These are phyloP conservation scores for Pythium biforme DNA, from an alignment of 352 stramenopile genomes.

Conservation along the genomic window DNA sequence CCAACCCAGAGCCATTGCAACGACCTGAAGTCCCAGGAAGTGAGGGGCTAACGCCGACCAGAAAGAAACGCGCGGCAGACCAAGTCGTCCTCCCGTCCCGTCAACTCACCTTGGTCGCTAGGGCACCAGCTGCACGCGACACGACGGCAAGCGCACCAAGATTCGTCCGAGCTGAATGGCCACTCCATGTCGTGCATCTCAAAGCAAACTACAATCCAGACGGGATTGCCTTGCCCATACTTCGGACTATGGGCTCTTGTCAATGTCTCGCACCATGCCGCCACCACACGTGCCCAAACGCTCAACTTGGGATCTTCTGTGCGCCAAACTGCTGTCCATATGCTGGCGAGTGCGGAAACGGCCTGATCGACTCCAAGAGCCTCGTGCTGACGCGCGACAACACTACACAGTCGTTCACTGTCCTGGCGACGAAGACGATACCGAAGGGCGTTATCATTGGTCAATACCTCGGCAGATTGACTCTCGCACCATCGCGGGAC, in stretches of 20 bases:
- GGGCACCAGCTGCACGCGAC: too few species aligned
- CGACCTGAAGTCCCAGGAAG: too few species aligned
- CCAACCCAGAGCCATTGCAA: too few species aligned
- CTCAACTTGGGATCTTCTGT: not conserved
- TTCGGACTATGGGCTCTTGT: not conserved
- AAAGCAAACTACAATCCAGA: not conserved
- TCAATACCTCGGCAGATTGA: too few species aligned
- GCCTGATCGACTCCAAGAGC: not conserved
- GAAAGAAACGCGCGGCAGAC: too few species aligned
- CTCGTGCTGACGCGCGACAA: not conserved
- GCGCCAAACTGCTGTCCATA: not conserved
- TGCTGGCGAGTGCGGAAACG: not conserved
- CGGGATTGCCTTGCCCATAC: not conserved
- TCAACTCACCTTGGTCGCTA: too few species aligned
- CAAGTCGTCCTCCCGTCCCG: too few species aligned
- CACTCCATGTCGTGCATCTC: not conserved
- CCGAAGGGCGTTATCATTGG: not conserved
- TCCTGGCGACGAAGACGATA: not conserved
- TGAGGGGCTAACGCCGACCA: too few species aligned
- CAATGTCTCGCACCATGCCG: not conserved
- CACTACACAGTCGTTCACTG: not conserved
- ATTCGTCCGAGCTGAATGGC: not conserved
- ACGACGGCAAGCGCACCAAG: too few species aligned
- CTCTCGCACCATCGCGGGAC: too few species aligned
- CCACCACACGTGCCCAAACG: not conserved